phyloP scores from a whole-genome alignment of 2,329 filamentous ascomycete species.

The Lecanicillium sp. region DNA sequence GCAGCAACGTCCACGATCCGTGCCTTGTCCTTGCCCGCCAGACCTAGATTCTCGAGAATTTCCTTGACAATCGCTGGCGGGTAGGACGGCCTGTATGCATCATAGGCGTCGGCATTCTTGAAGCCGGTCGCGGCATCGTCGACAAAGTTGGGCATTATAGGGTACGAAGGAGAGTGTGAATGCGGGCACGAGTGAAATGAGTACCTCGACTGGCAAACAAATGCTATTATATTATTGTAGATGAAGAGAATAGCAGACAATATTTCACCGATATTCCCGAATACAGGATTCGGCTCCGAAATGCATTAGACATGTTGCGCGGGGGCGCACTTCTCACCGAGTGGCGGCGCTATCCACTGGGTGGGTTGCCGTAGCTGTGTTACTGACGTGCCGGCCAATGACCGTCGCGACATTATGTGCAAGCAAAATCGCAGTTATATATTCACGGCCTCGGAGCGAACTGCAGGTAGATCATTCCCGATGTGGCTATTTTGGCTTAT shows the following conservation, averaged over 20 bases:
- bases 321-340: background rate
- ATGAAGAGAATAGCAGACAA: background rate
- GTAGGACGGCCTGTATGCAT: conserved; percentile 63
- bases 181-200: background rate
- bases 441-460: background rate
- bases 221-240: background rate
- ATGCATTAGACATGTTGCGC: background rate
- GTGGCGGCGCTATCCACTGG: background rate
- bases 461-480: background rate
- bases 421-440: background rate
- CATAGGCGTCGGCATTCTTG: conserved; percentile 57
- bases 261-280: background rate
- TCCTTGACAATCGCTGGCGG: conserved; percentile 49
- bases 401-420: background rate
- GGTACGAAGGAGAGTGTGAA: background rate
- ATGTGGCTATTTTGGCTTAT: background rate
- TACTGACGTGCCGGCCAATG: background rate
- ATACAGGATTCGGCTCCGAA: background rate
- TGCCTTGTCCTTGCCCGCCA: conserved; percentile 41
- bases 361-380: background rate
- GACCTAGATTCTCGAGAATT: conserved; percentile 50
- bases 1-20: conserved; percentile 59
- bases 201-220: background rate
- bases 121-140: conserved; percentile 60
- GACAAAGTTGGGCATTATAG: conserved; percentile 25